A percentile compares a stretch with the other conserved stretches of the same genome.
Evolutionary conservation across 2,329 filamentous ascomycete species (phyloP).

Genomic region (Penicillium sclerotigenum): DNA sequence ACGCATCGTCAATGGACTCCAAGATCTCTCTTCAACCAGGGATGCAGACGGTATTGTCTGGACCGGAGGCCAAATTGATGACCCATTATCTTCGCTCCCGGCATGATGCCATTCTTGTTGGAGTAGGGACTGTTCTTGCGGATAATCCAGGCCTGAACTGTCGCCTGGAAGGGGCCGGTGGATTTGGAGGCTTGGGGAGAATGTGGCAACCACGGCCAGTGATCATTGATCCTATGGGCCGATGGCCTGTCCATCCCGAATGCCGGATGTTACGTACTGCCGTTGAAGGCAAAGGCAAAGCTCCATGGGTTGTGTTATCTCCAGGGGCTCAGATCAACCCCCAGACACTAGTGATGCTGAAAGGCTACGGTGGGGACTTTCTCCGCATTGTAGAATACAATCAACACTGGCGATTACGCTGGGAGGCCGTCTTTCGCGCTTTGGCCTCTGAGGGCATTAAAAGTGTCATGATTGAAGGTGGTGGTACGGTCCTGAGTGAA

Average conservation of each 20-base stretch:
- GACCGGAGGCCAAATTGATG: slow-evolving; percentile 81
- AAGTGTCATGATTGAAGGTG: slow-evolving; percentile 92
- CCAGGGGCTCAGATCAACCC: slow-evolving; percentile 46
- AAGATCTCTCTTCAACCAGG: slow-evolving; percentile 73
- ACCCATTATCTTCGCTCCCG: slow-evolving; percentile 82
- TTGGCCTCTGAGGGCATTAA: slow-evolving; percentile 60
- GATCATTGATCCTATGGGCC: slow-evolving; percentile 72
- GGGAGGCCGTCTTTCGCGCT: slow-evolving; percentile 61
- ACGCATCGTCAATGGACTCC: slow-evolving; percentile 85
- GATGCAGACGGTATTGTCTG: slow-evolving; percentile 77
- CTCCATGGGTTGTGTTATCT: slow-evolving; percentile 68
- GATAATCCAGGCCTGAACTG: slow-evolving; percentile 87
- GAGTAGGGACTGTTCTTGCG: slow-evolving; percentile 76
- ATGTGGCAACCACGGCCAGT: slow-evolving; percentile 73
- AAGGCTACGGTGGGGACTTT: slow-evolving; percentile 48
- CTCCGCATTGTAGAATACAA: slow-evolving; percentile 40
- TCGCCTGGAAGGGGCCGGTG: slow-evolving; percentile 61
- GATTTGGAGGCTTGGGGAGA: slow-evolving; percentile 53
- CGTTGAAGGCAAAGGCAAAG: slow-evolving; percentile 62
- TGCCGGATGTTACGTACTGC: slow-evolving; percentile 67
- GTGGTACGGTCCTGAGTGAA: slow-evolving; percentile 76
- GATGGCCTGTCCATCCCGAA: slow-evolving; percentile 63
- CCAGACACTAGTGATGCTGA: slow-evolving; percentile 45
- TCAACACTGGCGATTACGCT: slow-evolving; percentile 53
- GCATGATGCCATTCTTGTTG: slow-evolving; percentile 82